Percentiles rank a stretch among this genome's conserved stretches.
Evolutionary conservation across 495 filamentous ascomycete genomes (phyloP).

Genomic region (Xylaria curta): DNA sequence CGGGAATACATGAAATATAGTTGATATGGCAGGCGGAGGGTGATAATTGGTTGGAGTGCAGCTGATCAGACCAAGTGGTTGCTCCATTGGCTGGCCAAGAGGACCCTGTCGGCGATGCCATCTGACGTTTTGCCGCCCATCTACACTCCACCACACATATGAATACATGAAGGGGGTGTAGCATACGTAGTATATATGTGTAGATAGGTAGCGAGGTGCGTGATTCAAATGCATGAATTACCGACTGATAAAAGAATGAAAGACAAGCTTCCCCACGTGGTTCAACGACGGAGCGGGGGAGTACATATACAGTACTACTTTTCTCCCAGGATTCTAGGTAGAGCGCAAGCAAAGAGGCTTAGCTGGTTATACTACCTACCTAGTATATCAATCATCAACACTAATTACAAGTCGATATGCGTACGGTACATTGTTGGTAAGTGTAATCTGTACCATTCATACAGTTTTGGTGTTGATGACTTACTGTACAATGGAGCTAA

Average conservation of each 20-base stretch:
- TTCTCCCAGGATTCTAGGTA: not conserved
- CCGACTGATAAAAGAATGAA: not conserved
- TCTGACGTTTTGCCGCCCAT: conserved; percentile 31
- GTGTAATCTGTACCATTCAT: not conserved
- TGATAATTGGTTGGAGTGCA: conserved; percentile 25
- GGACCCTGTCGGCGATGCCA: conserved; percentile 21
- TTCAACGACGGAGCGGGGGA: not conserved
- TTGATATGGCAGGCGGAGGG: not conserved
- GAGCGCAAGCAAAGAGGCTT: conserved; percentile 1
- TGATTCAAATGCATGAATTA: not conserved
- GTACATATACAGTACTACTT: no score
- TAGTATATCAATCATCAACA: not conserved
- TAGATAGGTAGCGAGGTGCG: conserved; percentile 9
- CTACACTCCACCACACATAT: conserved; percentile 4
- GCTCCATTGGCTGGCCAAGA: conserved; percentile 22
- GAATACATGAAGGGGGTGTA: not conserved
- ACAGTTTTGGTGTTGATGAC: not conserved
- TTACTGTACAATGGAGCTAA: conserved; percentile 15
- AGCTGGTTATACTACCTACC: no score
- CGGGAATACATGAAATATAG: not conserved
- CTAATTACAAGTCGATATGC: not conserved
- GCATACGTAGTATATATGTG: conserved; percentile 2
- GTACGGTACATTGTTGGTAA: not conserved
- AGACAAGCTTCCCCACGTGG: not conserved
- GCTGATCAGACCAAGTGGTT: conserved; percentile 22